Evolutionary conservation across 176 grass and related monocot species (phyloP).

Genomic region (Aegilops umbellulata): DNA sequence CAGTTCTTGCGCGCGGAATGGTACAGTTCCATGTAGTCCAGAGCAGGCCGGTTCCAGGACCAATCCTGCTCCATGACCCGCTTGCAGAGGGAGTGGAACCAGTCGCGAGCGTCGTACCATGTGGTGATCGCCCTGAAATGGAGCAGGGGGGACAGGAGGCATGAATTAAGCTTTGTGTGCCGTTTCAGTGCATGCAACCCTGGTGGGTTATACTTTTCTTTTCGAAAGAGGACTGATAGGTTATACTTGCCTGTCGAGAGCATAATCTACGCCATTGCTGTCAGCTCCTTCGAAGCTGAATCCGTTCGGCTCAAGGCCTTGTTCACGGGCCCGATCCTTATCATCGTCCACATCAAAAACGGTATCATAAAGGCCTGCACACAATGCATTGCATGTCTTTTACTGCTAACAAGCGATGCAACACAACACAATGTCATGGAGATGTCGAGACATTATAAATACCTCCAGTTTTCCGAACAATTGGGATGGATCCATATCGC

Average conservation of each 20-base stretch:
- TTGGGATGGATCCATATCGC: constrained; percentile 93
- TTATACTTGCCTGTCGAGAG: constrained; percentile 65
- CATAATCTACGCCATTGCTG: constrained; percentile 58
- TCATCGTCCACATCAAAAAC: constrained; percentile 81
- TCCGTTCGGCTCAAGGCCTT: constrained; percentile 85
- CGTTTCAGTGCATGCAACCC: background rate
- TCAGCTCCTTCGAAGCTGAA: constrained; percentile 88
- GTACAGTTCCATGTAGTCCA: constrained; percentile 92
- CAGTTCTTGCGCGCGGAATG: constrained; percentile 67
- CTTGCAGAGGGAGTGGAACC: constrained; percentile 77
- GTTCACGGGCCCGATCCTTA: constrained; percentile 68
- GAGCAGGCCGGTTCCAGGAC: constrained; percentile 91
- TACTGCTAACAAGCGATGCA: background rate
- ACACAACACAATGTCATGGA: background rate
- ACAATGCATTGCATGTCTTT: constrained; percentile 1
- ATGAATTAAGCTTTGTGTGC: background rate
- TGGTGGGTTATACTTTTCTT: background rate
- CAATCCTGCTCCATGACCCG: constrained; percentile 96
- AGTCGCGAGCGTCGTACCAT: constrained; percentile 62
- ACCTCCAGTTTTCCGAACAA: constrained; percentile 98
- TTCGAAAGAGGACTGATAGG: background rate
- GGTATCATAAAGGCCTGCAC: constrained; percentile 80
- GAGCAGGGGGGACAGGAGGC: background rate
- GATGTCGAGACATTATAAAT: background rate
- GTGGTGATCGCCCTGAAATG: constrained; percentile 74